Evolutionary conservation across 2,329 filamentous ascomycete genomes (phyloP).

Genomic region (Fonsecaea pedrosoi): DNA sequence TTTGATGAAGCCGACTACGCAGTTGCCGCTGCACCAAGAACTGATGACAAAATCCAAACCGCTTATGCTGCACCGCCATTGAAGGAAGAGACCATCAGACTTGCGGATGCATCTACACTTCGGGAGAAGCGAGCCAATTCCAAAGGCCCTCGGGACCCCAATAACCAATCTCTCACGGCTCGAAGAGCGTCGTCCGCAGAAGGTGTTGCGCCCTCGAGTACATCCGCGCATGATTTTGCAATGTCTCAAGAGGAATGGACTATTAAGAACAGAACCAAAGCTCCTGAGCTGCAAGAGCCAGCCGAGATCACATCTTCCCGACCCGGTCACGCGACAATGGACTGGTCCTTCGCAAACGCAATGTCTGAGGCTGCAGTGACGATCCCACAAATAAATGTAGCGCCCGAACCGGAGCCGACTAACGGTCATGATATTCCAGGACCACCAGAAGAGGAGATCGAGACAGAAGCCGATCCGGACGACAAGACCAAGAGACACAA

Average conservation of each 20-base stretch:
- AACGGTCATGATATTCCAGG: conserved; percentile 12
- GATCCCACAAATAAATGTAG: conserved; percentile 29
- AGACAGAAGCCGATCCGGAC: not conserved
- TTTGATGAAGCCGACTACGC: conserved; percentile 59
- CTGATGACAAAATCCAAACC: conserved; percentile 58
- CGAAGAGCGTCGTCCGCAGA: conserved; percentile 40
- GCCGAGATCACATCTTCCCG: conserved; percentile 37
- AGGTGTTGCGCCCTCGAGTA: conserved; percentile 48
- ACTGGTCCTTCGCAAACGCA: conserved; percentile 53
- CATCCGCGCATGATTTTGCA: conserved; percentile 57
- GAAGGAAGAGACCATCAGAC: conserved; percentile 56
- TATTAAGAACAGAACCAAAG: conserved; percentile 33
- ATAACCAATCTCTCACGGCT: conserved; percentile 44
- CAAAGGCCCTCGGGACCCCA: conserved; percentile 50
- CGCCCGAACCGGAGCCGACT: conserved; percentile 19
- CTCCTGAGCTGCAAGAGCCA: conserved; percentile 37
- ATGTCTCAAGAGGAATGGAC: conserved; percentile 41
- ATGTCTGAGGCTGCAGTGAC: conserved; percentile 45
- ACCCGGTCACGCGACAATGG: conserved; percentile 41
- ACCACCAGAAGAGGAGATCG: not conserved
- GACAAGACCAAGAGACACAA: conserved; percentile 41
- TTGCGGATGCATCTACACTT: conserved; percentile 62
- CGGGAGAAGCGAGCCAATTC: conserved; percentile 61
- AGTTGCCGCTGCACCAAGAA: conserved; percentile 43
- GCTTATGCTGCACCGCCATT: conserved; percentile 52